Percentiles rank a stretch among this genome's conserved stretches.
These are phyloP conservation scores for Annulohypoxylon maeteangense DNA, from an alignment of 495 filamentous ascomycete species.

Conservation along the genomic window DNA sequence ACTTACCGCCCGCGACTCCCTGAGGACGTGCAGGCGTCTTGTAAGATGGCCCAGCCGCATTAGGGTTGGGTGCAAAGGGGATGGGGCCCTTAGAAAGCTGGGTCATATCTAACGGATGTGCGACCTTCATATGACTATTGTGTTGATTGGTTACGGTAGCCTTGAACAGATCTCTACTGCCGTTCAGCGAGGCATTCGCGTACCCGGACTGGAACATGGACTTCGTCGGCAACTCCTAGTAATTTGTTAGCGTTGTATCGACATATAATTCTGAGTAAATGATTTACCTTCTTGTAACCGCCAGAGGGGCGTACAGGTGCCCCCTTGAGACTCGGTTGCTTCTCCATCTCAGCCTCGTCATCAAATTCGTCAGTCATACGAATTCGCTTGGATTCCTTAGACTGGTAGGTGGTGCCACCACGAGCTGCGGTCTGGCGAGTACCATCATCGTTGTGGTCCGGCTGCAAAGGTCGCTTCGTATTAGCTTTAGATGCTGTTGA, in stretches of 20 bases:
- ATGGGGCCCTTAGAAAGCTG: slow-evolving; percentile 89
- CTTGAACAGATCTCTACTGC: slow-evolving; percentile 56
- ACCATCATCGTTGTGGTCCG: slow-evolving; percentile 62
- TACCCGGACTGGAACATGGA: slow-evolving; percentile 73
- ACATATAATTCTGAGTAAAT: background rate
- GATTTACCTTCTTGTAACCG: slow-evolving; percentile 76
- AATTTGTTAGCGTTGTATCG: slow-evolving; percentile 12
- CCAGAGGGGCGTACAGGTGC: slow-evolving; percentile 85
- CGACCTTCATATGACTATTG: slow-evolving; percentile 67
- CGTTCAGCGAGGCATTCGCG: slow-evolving; percentile 56
- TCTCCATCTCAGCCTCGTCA: slow-evolving; percentile 54
- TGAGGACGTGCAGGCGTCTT: slow-evolving; percentile 69
- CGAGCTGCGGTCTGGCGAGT: slow-evolving; percentile 52
- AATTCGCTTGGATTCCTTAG: slow-evolving; percentile 67
- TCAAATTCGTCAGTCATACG: slow-evolving; percentile 68
- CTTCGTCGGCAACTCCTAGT: slow-evolving; percentile 68
- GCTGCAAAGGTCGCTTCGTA: slow-evolving; percentile 61
- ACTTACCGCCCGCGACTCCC: slow-evolving; percentile 55
- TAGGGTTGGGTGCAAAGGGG: slow-evolving; percentile 80
- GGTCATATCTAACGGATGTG: slow-evolving; percentile 78
- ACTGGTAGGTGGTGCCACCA: slow-evolving; percentile 58
- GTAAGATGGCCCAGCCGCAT: slow-evolving; percentile 60
- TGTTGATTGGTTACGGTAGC: slow-evolving; percentile 62
- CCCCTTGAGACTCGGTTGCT: slow-evolving; percentile 69
- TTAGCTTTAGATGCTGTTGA: slow-evolving; percentile 56